Conservation (phyloP, 2,329 filamentous ascomycete species). For the Colletotrichum chrysophilum region DNA sequence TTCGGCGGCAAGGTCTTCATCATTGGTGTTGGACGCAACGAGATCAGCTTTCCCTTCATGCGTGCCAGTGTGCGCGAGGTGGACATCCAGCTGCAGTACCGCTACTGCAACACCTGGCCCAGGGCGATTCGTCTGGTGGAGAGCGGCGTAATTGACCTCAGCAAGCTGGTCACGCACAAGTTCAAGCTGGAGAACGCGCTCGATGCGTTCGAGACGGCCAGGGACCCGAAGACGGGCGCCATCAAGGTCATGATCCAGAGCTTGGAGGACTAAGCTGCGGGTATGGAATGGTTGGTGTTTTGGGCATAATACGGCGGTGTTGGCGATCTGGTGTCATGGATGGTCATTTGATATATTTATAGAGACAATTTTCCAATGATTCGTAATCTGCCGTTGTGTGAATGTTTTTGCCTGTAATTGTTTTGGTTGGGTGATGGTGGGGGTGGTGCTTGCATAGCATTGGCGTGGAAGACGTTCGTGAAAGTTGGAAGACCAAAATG, state of each 20-base stretch:
- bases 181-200: constrained; percentile 86
- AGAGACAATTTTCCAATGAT: constrained; percentile 9
- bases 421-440: neutral
- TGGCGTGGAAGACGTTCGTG: neutral
- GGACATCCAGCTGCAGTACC: constrained; percentile 95
- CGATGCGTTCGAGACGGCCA: constrained; percentile 87
- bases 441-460: neutral
- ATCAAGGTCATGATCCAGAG: constrained; percentile 97
- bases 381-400: neutral
- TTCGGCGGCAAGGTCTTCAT: constrained; percentile 98
- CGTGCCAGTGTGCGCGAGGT: constrained; percentile 87
- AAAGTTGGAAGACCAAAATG: neutral
- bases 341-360: constrained; percentile 5
- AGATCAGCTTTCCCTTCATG: constrained; percentile 97
- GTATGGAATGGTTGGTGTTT: constrained; percentile 10
- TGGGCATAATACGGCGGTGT: constrained; percentile 10
- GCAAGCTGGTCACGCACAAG: constrained; percentile 85
- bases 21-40: constrained; percentile 92
- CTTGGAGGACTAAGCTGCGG: constrained; percentile 46
- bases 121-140: constrained; percentile 87
- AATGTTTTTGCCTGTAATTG: neutral
- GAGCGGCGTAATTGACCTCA: constrained; percentile 82
- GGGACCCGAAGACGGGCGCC: constrained; percentile 88
- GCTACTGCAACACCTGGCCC: constrained; percentile 96
- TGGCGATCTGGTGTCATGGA: constrained; percentile 22